These are phyloP conservation scores for Solanum hybrid DNA, from an alignment of 305 asterid species.

Conservation along the genomic window DNA sequence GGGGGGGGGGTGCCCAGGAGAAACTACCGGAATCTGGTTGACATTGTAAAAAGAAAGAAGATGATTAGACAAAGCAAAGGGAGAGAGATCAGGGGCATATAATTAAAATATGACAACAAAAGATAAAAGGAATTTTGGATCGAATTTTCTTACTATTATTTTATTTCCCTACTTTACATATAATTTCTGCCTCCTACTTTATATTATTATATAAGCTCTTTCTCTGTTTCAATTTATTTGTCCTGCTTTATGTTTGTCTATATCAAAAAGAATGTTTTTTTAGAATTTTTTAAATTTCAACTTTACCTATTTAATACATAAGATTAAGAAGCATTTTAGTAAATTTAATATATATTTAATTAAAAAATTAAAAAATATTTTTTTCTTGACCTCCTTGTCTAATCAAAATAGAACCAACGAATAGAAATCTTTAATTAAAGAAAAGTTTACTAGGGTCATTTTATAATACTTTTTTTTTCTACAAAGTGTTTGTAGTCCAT, in stretches of 20 bases:
- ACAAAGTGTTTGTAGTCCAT: rapidly evolving
- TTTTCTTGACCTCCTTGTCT: not conserved
- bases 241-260: too few relatives aligned
- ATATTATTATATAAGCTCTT: not conserved
- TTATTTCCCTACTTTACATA: not conserved
- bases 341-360: not conserved
- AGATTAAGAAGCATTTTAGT: not conserved
- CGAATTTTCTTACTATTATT: slow-evolving; percentile 14
- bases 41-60: slow-evolving; percentile 18
- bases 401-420: not conserved
- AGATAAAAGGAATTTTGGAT: slow-evolving; percentile 13
- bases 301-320: not conserved
- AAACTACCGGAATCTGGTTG: slow-evolving; percentile 23
- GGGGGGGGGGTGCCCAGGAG: too few relatives aligned
- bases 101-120: slow-evolving; percentile 4
- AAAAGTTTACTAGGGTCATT: not conserved
- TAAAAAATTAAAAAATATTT: not conserved
- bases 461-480: not conserved
- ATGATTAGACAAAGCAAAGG: slow-evolving; percentile 20
- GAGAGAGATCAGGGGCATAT: not conserved
- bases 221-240: not conserved
- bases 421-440: not conserved
- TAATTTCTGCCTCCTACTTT: not conserved
- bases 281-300: not conserved
- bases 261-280: not conserved